phyloP scores from a whole-genome alignment of 2,329 filamentous ascomycete genomes.

The Daldinia sp. region DNA sequence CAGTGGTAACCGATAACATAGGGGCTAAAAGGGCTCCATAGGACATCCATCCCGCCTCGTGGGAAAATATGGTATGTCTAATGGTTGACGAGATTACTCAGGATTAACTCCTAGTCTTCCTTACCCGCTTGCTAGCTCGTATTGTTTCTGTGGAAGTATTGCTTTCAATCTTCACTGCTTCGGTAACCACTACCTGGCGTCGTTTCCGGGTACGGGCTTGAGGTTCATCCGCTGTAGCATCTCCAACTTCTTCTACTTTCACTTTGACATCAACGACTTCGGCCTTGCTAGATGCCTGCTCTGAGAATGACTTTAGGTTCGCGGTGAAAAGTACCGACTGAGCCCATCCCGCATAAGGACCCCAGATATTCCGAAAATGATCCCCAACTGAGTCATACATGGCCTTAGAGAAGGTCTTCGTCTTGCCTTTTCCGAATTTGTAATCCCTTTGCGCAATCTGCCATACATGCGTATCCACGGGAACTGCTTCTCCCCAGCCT shows the following conservation, averaged over 20 bases:
- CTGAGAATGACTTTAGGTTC: slow-evolving; percentile 86
- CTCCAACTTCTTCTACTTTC: slow-evolving; percentile 36
- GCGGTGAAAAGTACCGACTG: slow-evolving; percentile 97
- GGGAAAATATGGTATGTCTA: no score
- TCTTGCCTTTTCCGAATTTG: slow-evolving; percentile 86
- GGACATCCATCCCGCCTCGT: background rate
- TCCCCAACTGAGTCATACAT: slow-evolving; percentile 93
- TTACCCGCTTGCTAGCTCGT: slow-evolving; percentile 35
- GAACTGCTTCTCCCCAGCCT: slow-evolving; percentile 94
- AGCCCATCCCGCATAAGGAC: slow-evolving; percentile 94
- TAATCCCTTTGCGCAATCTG: slow-evolving; percentile 98
- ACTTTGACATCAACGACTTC: slow-evolving; percentile 48
- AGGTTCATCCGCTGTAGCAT: slow-evolving; percentile 28
- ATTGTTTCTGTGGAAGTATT: slow-evolving; percentile 24
- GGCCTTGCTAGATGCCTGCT: slow-evolving; percentile 62
- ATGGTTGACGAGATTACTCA: background rate
- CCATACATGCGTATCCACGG: slow-evolving; percentile 98
- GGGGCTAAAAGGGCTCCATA: background rate
- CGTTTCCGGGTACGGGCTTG: slow-evolving; percentile 43
- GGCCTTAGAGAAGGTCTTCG: slow-evolving; percentile 84
- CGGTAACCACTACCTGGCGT: slow-evolving; percentile 36
- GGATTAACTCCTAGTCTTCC: slow-evolving; percentile 32
- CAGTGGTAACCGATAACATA: background rate
- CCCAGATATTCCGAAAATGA: slow-evolving; percentile 91
- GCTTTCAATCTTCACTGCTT: slow-evolving; percentile 44